Conservation (phyloP, 2,329 filamentous ascomycete species). For the Neonectria punicea region DNA sequence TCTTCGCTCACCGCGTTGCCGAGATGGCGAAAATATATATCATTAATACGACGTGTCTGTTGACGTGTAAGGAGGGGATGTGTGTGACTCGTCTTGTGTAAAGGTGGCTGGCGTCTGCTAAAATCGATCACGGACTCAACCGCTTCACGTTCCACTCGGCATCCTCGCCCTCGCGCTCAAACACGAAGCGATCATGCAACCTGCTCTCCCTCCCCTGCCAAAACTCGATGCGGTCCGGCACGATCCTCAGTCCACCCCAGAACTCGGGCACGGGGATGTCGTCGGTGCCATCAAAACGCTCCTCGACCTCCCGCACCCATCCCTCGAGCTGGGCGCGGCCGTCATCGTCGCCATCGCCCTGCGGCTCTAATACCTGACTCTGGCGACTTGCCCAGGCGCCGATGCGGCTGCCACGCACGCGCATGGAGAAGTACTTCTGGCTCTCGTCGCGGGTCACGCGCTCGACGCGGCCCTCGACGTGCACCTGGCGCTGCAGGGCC, state of each 20-base stretch:
- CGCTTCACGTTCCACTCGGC: constrained; percentile 75
- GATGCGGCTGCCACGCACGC: constrained; percentile 82
- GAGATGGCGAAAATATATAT: too few relatives aligned
- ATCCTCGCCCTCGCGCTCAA: constrained; percentile 69
- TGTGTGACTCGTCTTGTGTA: too few relatives aligned
- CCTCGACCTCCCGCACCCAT: constrained; percentile 81
- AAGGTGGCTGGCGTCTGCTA: too few relatives aligned
- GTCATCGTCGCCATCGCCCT: constrained; percentile 66
- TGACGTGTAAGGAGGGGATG: too few relatives aligned
- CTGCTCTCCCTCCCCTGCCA: constrained; percentile 93
- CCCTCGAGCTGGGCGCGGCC: constrained; percentile 79
- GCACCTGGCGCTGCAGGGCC: constrained; percentile 85
- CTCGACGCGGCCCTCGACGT: constrained; percentile 83
- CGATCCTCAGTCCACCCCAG: constrained; percentile 90
- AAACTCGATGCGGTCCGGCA: constrained; percentile 91
- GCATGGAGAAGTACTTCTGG: constrained; percentile 72
- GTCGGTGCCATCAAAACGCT: constrained; percentile 77
- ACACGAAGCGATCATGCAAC: constrained; percentile 93
- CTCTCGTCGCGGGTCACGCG: constrained; percentile 77
- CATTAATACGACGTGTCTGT: too few relatives aligned
- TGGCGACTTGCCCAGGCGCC: constrained; percentile 96
- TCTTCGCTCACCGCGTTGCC: too few relatives aligned
- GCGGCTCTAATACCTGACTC: constrained; percentile 75
- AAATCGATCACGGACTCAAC: constrained; percentile 78
- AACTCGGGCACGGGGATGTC: constrained; percentile 91